Conservation (phyloP, 2,329 filamentous ascomycete genomes). For the Cadophora gregata region DNA sequence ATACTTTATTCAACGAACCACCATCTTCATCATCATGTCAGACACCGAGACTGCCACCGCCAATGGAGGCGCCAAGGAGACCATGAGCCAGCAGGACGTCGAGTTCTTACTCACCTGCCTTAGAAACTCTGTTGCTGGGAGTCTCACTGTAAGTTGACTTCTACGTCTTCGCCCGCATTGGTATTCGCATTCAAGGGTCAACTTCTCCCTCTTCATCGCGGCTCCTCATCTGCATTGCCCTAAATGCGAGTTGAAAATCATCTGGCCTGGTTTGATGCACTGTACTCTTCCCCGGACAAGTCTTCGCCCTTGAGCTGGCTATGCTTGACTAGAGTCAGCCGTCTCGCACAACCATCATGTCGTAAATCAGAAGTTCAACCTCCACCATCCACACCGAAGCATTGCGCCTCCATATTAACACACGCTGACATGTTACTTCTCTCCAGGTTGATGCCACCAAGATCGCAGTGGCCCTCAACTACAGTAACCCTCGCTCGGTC, state of each 20-base stretch:
- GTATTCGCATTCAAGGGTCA: not conserved
- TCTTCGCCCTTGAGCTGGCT: too few relatives aligned
- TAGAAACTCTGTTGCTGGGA: constrained; percentile 35
- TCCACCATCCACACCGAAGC: not conserved
- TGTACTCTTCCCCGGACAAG: too few relatives aligned
- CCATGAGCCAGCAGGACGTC: constrained; percentile 32
- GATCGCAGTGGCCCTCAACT: constrained; percentile 33
- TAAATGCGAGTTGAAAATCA: too few relatives aligned
- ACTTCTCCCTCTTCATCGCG: not conserved
- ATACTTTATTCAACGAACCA: not conserved
- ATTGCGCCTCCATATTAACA: not conserved
- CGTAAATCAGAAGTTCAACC: not conserved
- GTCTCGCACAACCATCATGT: too few relatives aligned
- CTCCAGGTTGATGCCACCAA: constrained; percentile 34
- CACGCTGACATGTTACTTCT: not conserved
- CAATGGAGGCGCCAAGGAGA: not conserved
- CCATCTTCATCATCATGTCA: constrained; percentile 20
- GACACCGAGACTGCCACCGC: constrained; percentile 16
- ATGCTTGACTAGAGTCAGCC: too few relatives aligned
- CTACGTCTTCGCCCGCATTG: not conserved
- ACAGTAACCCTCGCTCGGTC: constrained; percentile 36
- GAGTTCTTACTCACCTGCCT: constrained; percentile 39
- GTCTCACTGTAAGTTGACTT: constrained; percentile 35
- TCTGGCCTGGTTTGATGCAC: too few relatives aligned
- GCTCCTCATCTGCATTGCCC: not conserved